Evolutionary conservation across 2,329 filamentous ascomycete genomes (phyloP), one percentile per base, ranked within the genome.

Genomic region (Fusarium sp.): DNA sequence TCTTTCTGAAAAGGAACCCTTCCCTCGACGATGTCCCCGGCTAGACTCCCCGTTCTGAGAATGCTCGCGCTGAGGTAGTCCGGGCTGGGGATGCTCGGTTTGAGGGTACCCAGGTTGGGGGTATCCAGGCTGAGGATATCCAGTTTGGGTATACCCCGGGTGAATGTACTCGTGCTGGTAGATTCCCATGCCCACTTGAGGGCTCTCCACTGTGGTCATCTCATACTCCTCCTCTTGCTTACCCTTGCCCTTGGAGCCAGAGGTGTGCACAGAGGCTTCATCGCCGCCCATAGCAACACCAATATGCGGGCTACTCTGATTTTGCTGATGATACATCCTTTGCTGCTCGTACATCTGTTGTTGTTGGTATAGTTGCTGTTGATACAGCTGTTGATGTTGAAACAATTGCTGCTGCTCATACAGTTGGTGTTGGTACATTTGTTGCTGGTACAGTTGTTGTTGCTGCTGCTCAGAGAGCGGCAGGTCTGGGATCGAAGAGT

Each of bases 191-290:
- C 73, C 29, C 1, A 79, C 81, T 5, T 79, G 82, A 24, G 80
- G 81, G 52, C 78, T 80, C 35, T 86, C 82, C 1, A 88, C 86
- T 64, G 86, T 82, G 33, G 85, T 82, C 78, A 89, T 80, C 81
- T 90, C 88, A 63, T 88, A 89, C 5, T 82, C 81, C 68, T 88
- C 86, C 10, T 77, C 86, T 13, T 77, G 77, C 2, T 68, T 70
- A 3, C 57, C 67, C 58, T 71, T 75, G 37, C 72, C 72, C 50
- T 73, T 75, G 22, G 65, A 68, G 57, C 60, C 20, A 7, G 39
- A 14, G 4, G 65, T 64, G 58, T 68, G 67, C 37, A 73, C 14
- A 7, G 72, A 73, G 8, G 72, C 68, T 10, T 65, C 67, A 16
- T 73, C 67, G 22, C 72, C 70, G 6, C 70, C 72, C 9, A 65